Percentiles rank a stretch among this genome's conserved stretches.
Evolutionary conservation across 371 early-diverging fungal genomes (phyloP).

Genomic region (Mortierella sp.): DNA sequence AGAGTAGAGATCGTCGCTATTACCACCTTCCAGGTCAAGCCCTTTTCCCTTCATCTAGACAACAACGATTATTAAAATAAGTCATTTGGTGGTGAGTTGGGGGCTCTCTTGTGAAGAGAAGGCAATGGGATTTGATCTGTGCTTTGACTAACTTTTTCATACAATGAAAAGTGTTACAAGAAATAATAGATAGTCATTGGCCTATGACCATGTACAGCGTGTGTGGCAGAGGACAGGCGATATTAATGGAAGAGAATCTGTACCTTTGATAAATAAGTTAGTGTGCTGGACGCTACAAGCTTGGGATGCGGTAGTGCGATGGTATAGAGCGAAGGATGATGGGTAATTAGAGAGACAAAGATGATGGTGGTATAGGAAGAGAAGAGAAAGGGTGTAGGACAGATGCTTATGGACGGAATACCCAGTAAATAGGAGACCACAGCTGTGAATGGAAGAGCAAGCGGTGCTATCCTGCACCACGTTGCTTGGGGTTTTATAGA

Average conservation of each 20-base stretch:
- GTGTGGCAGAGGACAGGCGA: neutral
- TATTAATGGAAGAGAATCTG: neutral
- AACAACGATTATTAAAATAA: neutral
- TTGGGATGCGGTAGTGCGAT: neutral
- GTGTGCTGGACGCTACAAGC: neutral
- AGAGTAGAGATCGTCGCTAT: slow-evolving; percentile 41
- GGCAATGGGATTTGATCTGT: neutral
- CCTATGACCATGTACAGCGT: neutral
- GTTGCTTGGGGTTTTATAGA: neutral
- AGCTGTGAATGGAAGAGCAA: neutral
- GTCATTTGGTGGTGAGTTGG: neutral
- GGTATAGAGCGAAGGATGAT: slow-evolving; percentile 1
- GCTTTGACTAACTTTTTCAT: neutral
- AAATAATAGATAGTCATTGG: neutral
- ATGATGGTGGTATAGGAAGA: no score
- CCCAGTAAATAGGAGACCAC: neutral
- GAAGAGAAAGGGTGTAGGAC: neutral
- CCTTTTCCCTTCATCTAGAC: slow-evolving; percentile 47
- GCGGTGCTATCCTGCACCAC: slow-evolving; percentile 23
- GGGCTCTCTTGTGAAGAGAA: no score
- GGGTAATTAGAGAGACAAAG: neutral
- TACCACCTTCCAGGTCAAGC: slow-evolving; percentile 48
- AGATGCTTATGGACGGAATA: neutral
- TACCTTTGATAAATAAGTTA: neutral
- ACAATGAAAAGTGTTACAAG: neutral